Percentiles rank a stretch among this genome's conserved stretches.
phyloP scores from a whole-genome alignment of 2,329 filamentous ascomycete species.

The Alternaria solani region DNA sequence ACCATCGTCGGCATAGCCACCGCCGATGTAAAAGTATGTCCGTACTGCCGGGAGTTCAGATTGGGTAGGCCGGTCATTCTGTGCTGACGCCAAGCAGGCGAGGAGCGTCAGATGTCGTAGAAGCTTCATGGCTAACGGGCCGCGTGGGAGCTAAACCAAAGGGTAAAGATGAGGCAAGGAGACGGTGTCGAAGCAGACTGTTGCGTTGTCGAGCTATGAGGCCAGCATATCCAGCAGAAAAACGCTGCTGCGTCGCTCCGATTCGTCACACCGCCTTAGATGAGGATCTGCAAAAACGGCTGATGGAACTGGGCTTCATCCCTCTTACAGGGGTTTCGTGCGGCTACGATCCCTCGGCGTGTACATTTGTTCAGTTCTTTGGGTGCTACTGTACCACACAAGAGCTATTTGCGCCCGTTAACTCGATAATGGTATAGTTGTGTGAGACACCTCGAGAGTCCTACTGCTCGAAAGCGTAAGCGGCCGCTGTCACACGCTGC shows the following conservation, averaged over 20 bases:
- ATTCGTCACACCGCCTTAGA: background rate
- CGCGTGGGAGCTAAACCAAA: background rate
- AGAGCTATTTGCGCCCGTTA: background rate
- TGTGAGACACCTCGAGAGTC: background rate
- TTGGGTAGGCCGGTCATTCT: background rate
- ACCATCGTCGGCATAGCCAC: constrained; percentile 23
- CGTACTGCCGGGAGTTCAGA: constrained; percentile 14
- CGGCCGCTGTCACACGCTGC: background rate
- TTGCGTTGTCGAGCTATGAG: background rate
- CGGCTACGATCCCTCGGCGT: background rate
- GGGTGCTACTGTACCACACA: background rate
- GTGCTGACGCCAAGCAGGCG: background rate
- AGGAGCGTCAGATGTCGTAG: background rate
- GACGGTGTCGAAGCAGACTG: background rate
- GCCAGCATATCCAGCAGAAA: background rate
- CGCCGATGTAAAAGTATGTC: constrained; percentile 30
- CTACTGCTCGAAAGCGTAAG: background rate
- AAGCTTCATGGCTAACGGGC: background rate
- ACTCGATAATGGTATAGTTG: background rate
- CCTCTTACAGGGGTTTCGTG: background rate
- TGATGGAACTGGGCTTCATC: background rate
- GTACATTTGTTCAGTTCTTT: background rate
- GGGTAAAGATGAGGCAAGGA: background rate
- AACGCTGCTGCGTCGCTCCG: background rate
- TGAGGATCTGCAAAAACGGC: background rate